Evolutionary conservation across 2,329 filamentous ascomycete species (phyloP), one percentile per base, ranked within the genome.

Genomic region (Aspergillus quadricinctus): DNA sequence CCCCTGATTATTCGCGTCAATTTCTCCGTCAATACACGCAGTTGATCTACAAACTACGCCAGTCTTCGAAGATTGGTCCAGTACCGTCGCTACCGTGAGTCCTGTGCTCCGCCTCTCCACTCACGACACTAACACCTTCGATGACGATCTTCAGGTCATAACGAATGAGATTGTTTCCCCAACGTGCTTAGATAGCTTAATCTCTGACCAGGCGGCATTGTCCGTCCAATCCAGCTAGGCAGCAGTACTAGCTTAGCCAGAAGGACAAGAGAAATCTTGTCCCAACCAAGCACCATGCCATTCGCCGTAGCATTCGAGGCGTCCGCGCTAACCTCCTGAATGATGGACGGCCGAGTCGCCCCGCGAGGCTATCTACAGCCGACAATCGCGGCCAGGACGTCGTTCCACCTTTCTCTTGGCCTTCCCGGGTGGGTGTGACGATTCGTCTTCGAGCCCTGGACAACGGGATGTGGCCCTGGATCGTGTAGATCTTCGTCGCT

Each of bases 251-350:
- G 50, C 46, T 3, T 19, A 21, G 31, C 23, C 43, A 41, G 25
- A 10, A 29, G 4, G n/a, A 48, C 19, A 43, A 43, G 29, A 50
- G 40, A 58, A 58, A 27, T 56, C 54, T 61, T 56, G 48, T 51
- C 53, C 57, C 25, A 41, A 57, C 54, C 57, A 61, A 63, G 61
- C 61, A 59, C 58, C 27, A 50, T 35, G 45, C 29, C 19, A 50
- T 48, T 53, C 23, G n/a, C 56, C 31, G 53, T 57, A 57, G 53
- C 45, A 55, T 55, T 48, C 48, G 29, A 28, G 41, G 37, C 19
- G 23, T 23, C 23, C 6, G 23, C 43, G 23, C 43, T 46, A 46
- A 7, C 19, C n/a, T 45, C 43, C 23, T 46, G n/a, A n/a, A n/a
- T 14, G 10, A 14, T 46, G 43, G 23, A 25, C 25, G 6, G 21